These are phyloP conservation scores for Bruguiera gymnorhiza DNA, from an alignment of 345 rosid species.

Conservation along the genomic window DNA sequence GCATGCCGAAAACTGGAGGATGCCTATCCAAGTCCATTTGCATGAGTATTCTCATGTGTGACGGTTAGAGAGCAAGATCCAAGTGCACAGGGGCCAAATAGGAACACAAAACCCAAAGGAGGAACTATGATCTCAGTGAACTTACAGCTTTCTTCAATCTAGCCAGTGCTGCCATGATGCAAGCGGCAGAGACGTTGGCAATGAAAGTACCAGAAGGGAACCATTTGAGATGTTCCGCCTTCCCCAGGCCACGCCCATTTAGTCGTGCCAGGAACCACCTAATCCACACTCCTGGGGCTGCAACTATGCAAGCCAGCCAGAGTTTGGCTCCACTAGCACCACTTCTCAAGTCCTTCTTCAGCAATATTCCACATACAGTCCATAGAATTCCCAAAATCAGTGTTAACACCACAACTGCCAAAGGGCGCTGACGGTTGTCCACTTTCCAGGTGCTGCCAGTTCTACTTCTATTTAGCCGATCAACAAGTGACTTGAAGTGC, in stretches of 20 bases:
- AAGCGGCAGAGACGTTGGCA: slow-evolving; percentile 81
- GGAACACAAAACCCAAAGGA: too few species aligned
- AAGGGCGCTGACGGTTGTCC: slow-evolving; percentile 42
- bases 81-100: too few species aligned
- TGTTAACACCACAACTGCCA: slow-evolving; percentile 38
- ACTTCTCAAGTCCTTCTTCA: slow-evolving; percentile 46
- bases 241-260: slow-evolving; percentile 82
- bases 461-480: slow-evolving; percentile 18
- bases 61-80: too few species aligned
- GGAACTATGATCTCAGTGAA: too few species aligned
- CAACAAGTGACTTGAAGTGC: slow-evolving; percentile 57
- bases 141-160: slow-evolving; percentile 58
- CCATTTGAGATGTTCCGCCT: slow-evolving; percentile 56
- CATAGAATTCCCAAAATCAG: slow-evolving; percentile 45
- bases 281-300: slow-evolving; percentile 83
- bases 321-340: slow-evolving; percentile 51
- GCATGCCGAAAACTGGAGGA: too few species aligned
- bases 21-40: too few species aligned
- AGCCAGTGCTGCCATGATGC: slow-evolving; percentile 71
- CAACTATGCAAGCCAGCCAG: slow-evolving; percentile 82
- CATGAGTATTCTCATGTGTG: too few species aligned
- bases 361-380: slow-evolving; percentile 42
- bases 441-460: slow-evolving; percentile 33
- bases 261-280: slow-evolving; percentile 90
- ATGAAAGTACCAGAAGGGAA: slow-evolving; percentile 85